Base-by-base conservation (phyloP, 2,329 filamentous ascomycete species). In the Alternaria burnsii region DNA sequence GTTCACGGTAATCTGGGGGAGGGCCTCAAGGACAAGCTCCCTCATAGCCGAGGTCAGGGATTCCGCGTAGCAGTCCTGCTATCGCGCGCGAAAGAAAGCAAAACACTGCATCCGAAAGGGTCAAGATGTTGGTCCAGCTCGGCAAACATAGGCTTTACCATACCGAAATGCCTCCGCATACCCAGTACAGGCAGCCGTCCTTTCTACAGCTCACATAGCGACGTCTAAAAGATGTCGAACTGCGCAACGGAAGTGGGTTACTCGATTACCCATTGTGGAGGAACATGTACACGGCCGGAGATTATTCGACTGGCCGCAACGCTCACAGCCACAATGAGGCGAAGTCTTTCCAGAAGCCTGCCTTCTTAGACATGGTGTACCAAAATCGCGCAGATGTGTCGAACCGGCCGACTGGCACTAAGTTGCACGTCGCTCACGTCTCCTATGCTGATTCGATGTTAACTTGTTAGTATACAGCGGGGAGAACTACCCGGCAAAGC, bases 251-350 rank as follows among this genome's bases (percentile, higher is more conserved):
- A 41, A 30, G 41, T 22, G 16, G 10, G 20, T 30, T 52, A 26
- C 20, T n/a, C 24, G 26, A 32, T 41, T 14, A 20, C 11, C 24
- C 28, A 26, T 20, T 46, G 24, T n/a, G n/a, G 34, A 59, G 36
- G 18, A 11, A n/a, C 20, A 43, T n/a, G 26, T 41, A 20, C 32
- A 58, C 40, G 46, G 43, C 38, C 42, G 34, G 44, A 52, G 48
- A 36, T 52, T 48, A 42, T 43, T 30, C 42, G 41, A 52, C 43
- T 63, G 61, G 55, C 38, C 46, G 47, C 58, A 60, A 51, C 52
- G 28, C 36, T 56, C 59, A 67, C 59, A 67, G 66, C 66, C 66
- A 69, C 63, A 47, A 52, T 42, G 53, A 52, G 58, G 64, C 60
- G 64, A 62, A 63, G 65, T 44, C 42, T 22, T 68, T 65, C 66